Evolutionary conservation across 2,329 filamentous ascomycete genomes (phyloP), one percentile per base, ranked within the genome.

Genomic region (Myriosclerotinia duriaeana): DNA sequence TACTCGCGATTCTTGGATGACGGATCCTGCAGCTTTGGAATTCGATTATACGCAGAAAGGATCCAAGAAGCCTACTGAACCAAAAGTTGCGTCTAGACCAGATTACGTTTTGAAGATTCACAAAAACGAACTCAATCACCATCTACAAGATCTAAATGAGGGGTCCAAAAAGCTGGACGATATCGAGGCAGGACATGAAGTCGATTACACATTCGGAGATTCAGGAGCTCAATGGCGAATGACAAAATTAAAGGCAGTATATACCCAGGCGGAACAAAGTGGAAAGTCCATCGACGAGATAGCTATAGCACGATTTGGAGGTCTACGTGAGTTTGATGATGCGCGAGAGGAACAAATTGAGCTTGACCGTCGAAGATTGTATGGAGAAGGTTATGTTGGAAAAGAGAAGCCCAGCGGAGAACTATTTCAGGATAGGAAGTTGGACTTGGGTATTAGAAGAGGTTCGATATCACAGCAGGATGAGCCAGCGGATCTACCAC

Each of bases 321-420:
- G 87, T 71, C 76, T 99, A 20, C 85, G 88, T 36, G 89, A 91
- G 17, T 99, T 98, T 74, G 95, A 99, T 74, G 91, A 97, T 73
- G 93, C 93, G 5, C 84, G 93, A 54, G 95, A 99, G 76, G 96
- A 99, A 77, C 89, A 94, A 77, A 87, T 87, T n/a, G 95, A 99
- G 76, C 74, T 98, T 69, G 94, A 97, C 64, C 84, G 94, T 66
- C 85, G 92, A 63, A 87, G 87, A 63, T 86, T 89, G 58, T 97
- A 98, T 75, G 95, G 95, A 1, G 82, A 89, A 64, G 92, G 90
- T 42, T 97, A 96, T 75, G 86, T 91, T 34, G 88, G 89, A 42
- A 93, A 96, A 72, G 87, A 93, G 62, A 95, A 91, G 74, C 95
- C 95, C 0, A 92, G 88, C 2, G 95, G 95, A 1, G 92, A 97